Base-by-base conservation (phyloP, 805 yeast species). In the Yamadazyma paraphyllophila region DNA sequence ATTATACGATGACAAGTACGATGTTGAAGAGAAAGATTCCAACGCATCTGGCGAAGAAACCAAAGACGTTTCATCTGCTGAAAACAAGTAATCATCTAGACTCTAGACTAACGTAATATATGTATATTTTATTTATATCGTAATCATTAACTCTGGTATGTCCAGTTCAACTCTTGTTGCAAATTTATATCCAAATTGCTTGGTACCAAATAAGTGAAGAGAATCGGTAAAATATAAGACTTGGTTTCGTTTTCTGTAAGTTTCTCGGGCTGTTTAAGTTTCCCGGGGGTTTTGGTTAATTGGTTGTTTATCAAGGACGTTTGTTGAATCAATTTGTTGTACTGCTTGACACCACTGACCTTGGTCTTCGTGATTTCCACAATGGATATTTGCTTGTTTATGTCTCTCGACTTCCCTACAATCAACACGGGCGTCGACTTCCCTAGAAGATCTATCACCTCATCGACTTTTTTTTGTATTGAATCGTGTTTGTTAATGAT, bases 1-100 rank as follows among this genome's bases (percentile, higher is more conserved):
- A 43, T 64, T 83, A 39, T 73, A 69, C 58, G 76, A 71, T 30
- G 73, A 64, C 20, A 69, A 67, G 46, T 64, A 63, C 30, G 74
- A 69, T 44, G 27, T 33, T 9, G 51, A 47, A 33, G 36, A 44
- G 14, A 41, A 31, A 34, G 15, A 24, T 14, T 35, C 45, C 27
- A 31, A 40, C 30, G 46, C 24, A 3, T 31, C 41, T 15, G 40
- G 40, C 2, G 25, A 29, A 32, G 36, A 39, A 32, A 29, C 43
- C 17, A 39, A 39, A 14, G 43, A 34, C 15, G 44, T 29, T 24
- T 39, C 43, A 16, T 39, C 43, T 25, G 9, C 25, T 20, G 43
- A 39, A 20, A 39, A 36, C 27, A 39, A 32, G 36, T 31, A 32
- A 31, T 7, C 9, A 24, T 39, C 15, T 32, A 37, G 32, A 15